Base-by-base conservation (phyloP, 805 yeast species). In the Clavispora fructus region DNA sequence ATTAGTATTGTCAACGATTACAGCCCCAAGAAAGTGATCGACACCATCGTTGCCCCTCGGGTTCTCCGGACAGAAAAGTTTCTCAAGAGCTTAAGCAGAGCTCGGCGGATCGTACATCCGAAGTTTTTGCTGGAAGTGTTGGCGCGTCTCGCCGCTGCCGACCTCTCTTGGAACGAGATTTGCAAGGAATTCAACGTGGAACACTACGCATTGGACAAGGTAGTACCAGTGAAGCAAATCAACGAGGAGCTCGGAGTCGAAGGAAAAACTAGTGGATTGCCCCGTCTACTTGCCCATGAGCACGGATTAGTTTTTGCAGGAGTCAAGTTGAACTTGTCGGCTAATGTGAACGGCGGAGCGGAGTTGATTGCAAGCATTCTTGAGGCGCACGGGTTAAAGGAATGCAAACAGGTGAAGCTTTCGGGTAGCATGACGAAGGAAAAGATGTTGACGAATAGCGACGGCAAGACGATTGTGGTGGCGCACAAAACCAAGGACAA, bases 61-160 rank as follows among this genome's bases (percentile, higher is more conserved):
- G 73, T 85, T n/a, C 60, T 86, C 55, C 72, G 97, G 53, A 92
- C 98, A 0, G 96, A 86, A 47, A 94, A 92, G 65, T 91, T 92
- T 57, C 71, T 92, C 44, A 76, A 78, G 38, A 80, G 90, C 17
- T 65, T 90, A 42, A 79, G 89, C 43, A 71, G 71, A 37, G 80
- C 79, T 9, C 63, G 67, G n/a, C 64, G 69, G 44, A 76, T 82
- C 3, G 53, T 86, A 1, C 76, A 79, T 29, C 87, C 90, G 0
- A 58, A 64, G 4, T 83, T 80, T 48, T 43, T 55, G 33, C 29
- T 38, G 32, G 49, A 45, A 16, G 33, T 53, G 6, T 54, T 55
- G 33, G 17, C 23, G n/a, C 47, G 51, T 9, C 48, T 83, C 2
- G 64, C 64, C 2, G 79, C 77, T 37, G 67, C 80, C 0, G 53